Evolutionary conservation across 441 rosid species (phyloP), one percentile per base, ranked within the genome.

Genomic region (Adansonia rubrostipa): DNA sequence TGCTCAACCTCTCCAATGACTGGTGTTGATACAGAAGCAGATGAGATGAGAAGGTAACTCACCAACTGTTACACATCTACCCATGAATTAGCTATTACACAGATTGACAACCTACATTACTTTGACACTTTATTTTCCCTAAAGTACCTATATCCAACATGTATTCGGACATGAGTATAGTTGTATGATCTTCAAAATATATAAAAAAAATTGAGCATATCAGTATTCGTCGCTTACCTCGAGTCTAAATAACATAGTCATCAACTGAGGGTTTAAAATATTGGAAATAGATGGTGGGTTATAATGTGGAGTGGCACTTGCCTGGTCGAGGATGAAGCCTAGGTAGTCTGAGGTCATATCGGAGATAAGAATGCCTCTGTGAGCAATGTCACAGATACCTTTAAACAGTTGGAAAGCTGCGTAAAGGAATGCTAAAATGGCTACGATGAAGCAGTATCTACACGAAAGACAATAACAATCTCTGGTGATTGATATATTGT

Each of bases 281-380:
- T 40, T 9, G 15, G 15, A 14, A 13, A 50, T 33, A 45, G 13
- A 20, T 0, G 14, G 19, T 20, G 58, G 0, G 17, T 70, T 70
- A 6, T 11, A 20, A 14, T 7, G 20, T 13, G 42, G 60, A 15
- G 40, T 13, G 48, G n/a, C 9, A 60, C 68, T 74, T 80, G 87
- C 96, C 89, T 91, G 94, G 80, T 94, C 97, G 53, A 89, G 86
- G 56, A 86, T 75, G 83, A 94, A 92, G 86, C 90, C 88, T 9
- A 77, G 28, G 79, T 88, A 87, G 78, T 94, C 97, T 0, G 92
- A 92, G 71, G 86, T 69, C 84, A 53, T 80, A 76, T 91, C 95
- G 53, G 97, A 83, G 76, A 92, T 87, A 47, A 88, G 62, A 78
- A 90, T 72, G 61, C 96, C 95, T 84, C 86, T 86, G 69, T 89